A percentile compares a stretch with the other conserved stretches of the same genome.
These are phyloP conservation scores for Phytophthora aleatoria DNA, from an alignment of 352 stramenopile species.

Conservation along the genomic window DNA sequence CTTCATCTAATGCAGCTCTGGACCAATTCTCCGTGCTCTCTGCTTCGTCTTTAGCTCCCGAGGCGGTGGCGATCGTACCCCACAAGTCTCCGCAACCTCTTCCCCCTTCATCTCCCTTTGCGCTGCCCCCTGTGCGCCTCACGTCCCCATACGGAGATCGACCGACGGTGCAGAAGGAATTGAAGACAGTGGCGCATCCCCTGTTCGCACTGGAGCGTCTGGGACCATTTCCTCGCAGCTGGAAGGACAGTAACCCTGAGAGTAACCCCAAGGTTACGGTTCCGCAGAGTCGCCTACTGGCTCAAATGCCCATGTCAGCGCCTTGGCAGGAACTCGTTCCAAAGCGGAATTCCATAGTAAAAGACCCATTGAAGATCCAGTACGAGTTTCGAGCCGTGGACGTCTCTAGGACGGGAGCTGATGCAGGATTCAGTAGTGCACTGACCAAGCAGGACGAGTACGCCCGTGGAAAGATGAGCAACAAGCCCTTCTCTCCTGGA, in stretches of 20 bases:
- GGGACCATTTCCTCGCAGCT: slow-evolving; percentile 36
- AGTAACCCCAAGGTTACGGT: slow-evolving; percentile 23
- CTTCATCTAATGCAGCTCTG: slow-evolving; percentile 29
- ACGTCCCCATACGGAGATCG: slow-evolving; percentile 40
- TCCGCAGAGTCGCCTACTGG: slow-evolving; percentile 56
- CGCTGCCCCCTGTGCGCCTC: slow-evolving; percentile 44
- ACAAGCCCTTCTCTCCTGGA: slow-evolving; percentile 72
- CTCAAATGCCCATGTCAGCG: slow-evolving; percentile 75
- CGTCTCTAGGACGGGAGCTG: slow-evolving; percentile 31
- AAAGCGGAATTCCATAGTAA: slow-evolving; percentile 48
- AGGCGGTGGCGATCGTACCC: slow-evolving; percentile 54
- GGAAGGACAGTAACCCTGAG: slow-evolving; percentile 16
- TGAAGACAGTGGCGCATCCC: slow-evolving; percentile 37
- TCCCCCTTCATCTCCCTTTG: slow-evolving; percentile 33
- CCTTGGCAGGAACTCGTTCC: slow-evolving; percentile 62
- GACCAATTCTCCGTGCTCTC: slow-evolving; percentile 53
- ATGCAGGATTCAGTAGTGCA: slow-evolving; percentile 65
- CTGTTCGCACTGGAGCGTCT: slow-evolving; percentile 53
- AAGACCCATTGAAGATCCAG: slow-evolving; percentile 49
- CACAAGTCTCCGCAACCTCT: slow-evolving; percentile 2
- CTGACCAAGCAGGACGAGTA: slow-evolving; percentile 84
- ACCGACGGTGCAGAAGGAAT: slow-evolving; percentile 22
- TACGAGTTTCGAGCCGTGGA: slow-evolving; percentile 69
- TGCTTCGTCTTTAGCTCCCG: slow-evolving; percentile 46
- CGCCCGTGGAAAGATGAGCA: slow-evolving; percentile 77